Base-by-base conservation (phyloP, 2,329 filamentous ascomycete genomes). In the Penicillium sp. region DNA sequence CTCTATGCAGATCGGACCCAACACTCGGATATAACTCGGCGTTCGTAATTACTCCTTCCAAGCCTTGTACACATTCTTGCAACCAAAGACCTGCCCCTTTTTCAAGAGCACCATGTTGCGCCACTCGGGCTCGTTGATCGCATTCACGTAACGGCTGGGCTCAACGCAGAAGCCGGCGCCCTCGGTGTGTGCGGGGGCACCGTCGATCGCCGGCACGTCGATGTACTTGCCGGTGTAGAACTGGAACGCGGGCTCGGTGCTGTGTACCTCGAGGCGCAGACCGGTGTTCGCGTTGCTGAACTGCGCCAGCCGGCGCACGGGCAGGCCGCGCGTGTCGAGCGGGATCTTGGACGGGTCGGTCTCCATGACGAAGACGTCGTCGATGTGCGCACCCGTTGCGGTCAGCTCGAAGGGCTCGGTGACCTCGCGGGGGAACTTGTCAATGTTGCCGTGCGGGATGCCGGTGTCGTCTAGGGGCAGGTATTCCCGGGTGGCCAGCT, bases 191-290 rank as follows among this genome's bases (percentile, higher is more conserved):
- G 86, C 85, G 0, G 87, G 83, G 25, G 82, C 71, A 2, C 76
- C 79, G 28, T 75, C 78, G 20, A 78, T 76, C 52, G 72, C 86
- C 0, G 89, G 87, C 11, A 95, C 87, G 63, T 94, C 77, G 59
- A 95, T 91, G 66, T 85, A 87, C 67, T 89, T 87, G 58, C 92
- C 94, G 0, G 91, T 95, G 75, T 97, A 97, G 76, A 96, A 95
- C 72, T 97, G 92, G 79, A 96, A 97, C 0, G 90, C 89, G 0
- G 94, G 94, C 77, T 97, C 92, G 0, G 92, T 97, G 76, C 89
- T 94, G 65, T 85, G 78, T 5, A 96, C 87, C 72, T 96, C 89
- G 44, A 97, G 83, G 69, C 95, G 87, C 60, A 96, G 80, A 56
- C 84, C 83, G 25, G 85, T 87, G 44, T 77, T 78, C 5, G 90